Base-by-base conservation (phyloP, 306 rosid species). In the Corylus avellana region DNA sequence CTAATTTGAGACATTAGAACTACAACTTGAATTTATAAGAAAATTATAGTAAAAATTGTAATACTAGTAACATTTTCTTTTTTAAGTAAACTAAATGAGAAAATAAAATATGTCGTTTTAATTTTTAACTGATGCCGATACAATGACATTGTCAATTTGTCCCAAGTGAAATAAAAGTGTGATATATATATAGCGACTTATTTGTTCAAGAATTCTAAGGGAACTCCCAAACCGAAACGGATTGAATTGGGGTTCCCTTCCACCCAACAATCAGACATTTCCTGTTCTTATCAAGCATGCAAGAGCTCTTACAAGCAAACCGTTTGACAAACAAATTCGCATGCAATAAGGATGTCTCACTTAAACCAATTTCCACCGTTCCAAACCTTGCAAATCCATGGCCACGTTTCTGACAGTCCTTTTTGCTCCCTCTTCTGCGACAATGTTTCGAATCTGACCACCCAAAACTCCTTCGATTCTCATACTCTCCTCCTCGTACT, bases 171-270 rank as follows among this genome's bases (percentile, higher is more conserved):
- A 22, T 22, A 22, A 22, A 22, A 22, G 25, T 22, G 25, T 22
- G 25, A 22, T 22, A 22, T 22, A 22, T 22, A 22, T 22, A 22
- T 22, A 22, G 25, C 0, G 25, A 22, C 25, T 22, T 22, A 22
- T 22, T 22, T 22, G 25, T 22, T 22, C 25, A 22, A 22, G 25
- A 22, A 22, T 22, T 22, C 35, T 32, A 32, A 32, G 46, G 84
- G 75, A 93, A 91, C 83, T 80, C 84, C 97, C 97, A 93, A 82
- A 90, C 93, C 13, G 98, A 93, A 81, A 90, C n/a, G 9, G 95
- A 89, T 77, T 84, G 75, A 73, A 93, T 22, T 25, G 93, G 92
- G 11, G 93, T 86, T 71, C 94, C 97, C 73, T 89, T 93, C 98
- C 98, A 93, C 62, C 97, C 93, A 72, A 89, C 75, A 2, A 67